Evolutionary conservation across 179 eudicot species (phyloP), one percentile per base, ranked within the genome.

Genomic region (Drosera spatulata): DNA sequence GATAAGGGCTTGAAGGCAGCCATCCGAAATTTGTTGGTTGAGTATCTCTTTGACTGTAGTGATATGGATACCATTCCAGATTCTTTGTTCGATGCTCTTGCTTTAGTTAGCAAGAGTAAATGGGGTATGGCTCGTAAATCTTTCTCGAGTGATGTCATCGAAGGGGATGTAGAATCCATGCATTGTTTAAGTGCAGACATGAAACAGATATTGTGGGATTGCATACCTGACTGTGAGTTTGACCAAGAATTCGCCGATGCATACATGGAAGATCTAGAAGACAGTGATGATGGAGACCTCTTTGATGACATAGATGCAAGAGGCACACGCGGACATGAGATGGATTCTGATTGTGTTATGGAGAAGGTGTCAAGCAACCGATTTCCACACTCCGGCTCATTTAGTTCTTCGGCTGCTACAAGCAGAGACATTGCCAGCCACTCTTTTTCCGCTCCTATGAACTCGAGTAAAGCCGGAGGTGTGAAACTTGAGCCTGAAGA

Each of bases 11-110:
- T 74, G 41, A 75, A 79, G 54, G 11, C 43, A 39, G 69, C 76
- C 6, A 63, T 80, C 12, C 80, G 64, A 69, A 75, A 68, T 58
- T 43, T 87, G 53, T 70, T 91, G 73, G 73, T 68, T 1, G 96
- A 91, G 54, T 85, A 62, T 72, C 94, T 87, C 47, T 83, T 75
- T 37, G 96, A 88, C 69, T 85, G 94, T 65, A 60, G 78, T 69
- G 96, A 85, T 55, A 78, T 91, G 86, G 85, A 85, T 7, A 53
- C 56, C 8, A 68, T 85, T 61, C 97, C 97, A 7, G 78, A 68
- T 37, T 61, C 50, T 42, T 69, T 91, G 48, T 58, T 73, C 33
- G 69, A 76, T 61, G 67, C 71, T 51, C 64, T 91, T 50, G 63
- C 79, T 55, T 41, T 78, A 47, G 73, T 87, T 47, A 89, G 80